Evolutionary conservation across 257 asterid species (phyloP).

Genomic region (Pogostemon cablin): DNA sequence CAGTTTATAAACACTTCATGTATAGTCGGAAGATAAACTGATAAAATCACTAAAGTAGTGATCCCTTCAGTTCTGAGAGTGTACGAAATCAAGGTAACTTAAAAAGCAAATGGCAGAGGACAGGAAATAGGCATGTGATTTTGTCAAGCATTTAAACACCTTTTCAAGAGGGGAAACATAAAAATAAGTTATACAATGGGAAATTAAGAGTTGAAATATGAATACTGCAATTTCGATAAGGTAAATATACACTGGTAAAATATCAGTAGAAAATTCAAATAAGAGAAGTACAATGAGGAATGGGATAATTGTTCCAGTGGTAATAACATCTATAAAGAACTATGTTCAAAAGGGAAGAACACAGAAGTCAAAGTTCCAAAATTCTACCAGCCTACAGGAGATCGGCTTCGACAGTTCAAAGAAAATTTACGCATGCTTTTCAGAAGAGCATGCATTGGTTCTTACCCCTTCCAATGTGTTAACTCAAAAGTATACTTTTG

Average conservation of each 20-base stretch:
- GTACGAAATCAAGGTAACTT: neutral
- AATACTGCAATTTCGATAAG: neutral
- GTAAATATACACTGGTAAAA: neutral
- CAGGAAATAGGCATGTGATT: neutral
- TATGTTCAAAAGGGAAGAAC: too few relatives aligned
- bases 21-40: conserved; percentile 8
- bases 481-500: neutral
- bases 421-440: neutral
- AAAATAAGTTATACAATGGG: neutral
- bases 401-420: too few relatives aligned
- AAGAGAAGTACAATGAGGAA: too few relatives aligned
- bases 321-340: too few relatives aligned
- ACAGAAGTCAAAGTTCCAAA: too few relatives aligned
- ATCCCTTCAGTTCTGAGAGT: neutral
- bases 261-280: neutral
- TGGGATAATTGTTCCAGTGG: too few relatives aligned
- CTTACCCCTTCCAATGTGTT: neutral
- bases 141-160: conserved; percentile 16
- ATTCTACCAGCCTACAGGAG: too few relatives aligned
- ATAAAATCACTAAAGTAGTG: neutral
- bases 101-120: neutral
- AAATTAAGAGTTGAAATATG: neutral
- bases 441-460: neutral
- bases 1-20: neutral
- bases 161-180: neutral